Conservation (phyloP, 2,329 filamentous ascomycete genomes). For the Diaporthe sp. region DNA sequence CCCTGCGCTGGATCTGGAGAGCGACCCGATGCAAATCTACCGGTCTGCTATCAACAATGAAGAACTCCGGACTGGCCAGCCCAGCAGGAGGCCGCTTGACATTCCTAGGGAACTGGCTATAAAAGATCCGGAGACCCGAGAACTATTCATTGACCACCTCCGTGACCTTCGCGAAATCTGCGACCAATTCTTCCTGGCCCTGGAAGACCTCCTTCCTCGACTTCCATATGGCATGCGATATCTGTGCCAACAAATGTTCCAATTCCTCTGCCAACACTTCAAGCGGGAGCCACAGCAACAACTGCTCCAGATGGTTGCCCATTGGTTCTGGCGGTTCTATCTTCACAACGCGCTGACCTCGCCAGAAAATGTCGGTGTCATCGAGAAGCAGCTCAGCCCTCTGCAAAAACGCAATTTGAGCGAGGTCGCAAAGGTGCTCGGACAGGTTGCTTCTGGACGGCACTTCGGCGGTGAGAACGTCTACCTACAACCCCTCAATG, state of each 20-base stretch:
- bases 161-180: slow-evolving; percentile 95
- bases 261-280: slow-evolving; percentile 82
- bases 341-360: slow-evolving; percentile 90
- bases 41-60: slow-evolving; percentile 96
- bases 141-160: slow-evolving; percentile 93
- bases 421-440: slow-evolving; percentile 91
- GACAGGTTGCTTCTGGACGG: slow-evolving; percentile 89
- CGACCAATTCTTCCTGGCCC: slow-evolving; percentile 85
- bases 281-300: slow-evolving; percentile 82
- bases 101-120: slow-evolving; percentile 95
- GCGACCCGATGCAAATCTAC: slow-evolving; percentile 98
- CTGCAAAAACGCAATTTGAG: slow-evolving; percentile 93
- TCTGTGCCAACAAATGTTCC: slow-evolving; percentile 87
- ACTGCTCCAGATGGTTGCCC: slow-evolving; percentile 85
- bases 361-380: slow-evolving; percentile 92
- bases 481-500: slow-evolving; percentile 95
- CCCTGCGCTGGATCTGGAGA: slow-evolving; percentile 90
- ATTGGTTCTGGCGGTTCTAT: slow-evolving; percentile 96
- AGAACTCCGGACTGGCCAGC: slow-evolving; percentile 89
- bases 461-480: slow-evolving; percentile 95
- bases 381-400: slow-evolving; percentile 89
- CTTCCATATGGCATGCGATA: slow-evolving; percentile 96
- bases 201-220: slow-evolving; percentile 86
- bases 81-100: slow-evolving; percentile 85
- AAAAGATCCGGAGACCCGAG: slow-evolving; percentile 91